Conservation (phyloP, 352 stramenopile species). For the Globisporangium echinulatum region DNA sequence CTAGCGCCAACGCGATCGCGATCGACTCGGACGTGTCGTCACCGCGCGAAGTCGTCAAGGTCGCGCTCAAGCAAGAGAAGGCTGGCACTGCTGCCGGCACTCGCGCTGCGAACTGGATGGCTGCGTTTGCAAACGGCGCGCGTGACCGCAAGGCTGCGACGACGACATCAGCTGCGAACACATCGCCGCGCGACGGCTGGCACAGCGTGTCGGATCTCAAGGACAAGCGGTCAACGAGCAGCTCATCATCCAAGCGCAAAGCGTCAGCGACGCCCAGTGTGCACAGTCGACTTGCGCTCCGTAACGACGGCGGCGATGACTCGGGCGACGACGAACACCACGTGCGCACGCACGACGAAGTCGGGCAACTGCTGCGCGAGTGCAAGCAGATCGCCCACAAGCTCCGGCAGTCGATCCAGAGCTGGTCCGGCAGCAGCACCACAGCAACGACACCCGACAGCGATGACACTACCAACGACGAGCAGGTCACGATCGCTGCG, state of each 20-base stretch:
- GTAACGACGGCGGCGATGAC: constrained; percentile 24
- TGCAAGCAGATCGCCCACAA: constrained; percentile 59
- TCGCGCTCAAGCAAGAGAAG: constrained; percentile 24
- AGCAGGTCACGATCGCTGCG: constrained; percentile 49
- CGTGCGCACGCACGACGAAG: constrained; percentile 58
- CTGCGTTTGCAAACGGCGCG: constrained; percentile 25
- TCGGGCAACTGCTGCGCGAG: constrained; percentile 56
- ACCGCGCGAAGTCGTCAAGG: constrained; percentile 25
- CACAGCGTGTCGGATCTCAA: constrained; percentile 14
- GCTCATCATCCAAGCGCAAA: not conserved
- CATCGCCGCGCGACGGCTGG: constrained; percentile 1
- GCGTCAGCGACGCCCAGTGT: not conserved
- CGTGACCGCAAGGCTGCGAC: not conserved
- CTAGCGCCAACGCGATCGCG: constrained; percentile 14
- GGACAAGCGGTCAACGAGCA: constrained; percentile 5
- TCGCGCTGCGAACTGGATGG: constrained; percentile 41
- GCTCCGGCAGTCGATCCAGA: constrained; percentile 49
- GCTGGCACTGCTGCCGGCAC: not conserved
- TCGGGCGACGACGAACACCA: constrained; percentile 46
- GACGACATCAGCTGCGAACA: not conserved
- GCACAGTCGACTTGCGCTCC: not conserved
- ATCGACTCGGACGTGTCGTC: constrained; percentile 48
- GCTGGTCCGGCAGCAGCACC: constrained; percentile 35
- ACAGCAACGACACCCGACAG: constrained; percentile 21
- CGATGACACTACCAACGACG: constrained; percentile 27